A percentile compares a stretch with the other conserved stretches of the same genome.
Evolutionary conservation across 805 yeast species (phyloP).

Genomic region (Yarrowia bubula): DNA sequence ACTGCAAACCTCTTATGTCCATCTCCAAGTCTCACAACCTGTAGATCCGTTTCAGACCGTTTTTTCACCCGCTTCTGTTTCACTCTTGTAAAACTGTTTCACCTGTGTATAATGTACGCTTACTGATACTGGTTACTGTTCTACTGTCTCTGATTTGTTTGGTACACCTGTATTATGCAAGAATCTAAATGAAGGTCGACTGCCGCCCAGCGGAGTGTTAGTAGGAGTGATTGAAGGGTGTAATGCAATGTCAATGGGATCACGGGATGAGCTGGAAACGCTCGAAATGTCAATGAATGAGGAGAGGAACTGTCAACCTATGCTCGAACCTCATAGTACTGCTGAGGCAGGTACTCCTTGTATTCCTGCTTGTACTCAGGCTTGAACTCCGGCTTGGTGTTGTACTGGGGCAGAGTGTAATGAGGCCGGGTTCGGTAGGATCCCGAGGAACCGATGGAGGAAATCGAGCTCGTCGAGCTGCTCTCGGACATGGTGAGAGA

Average conservation of each 20-base stretch:
- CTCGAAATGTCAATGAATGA: not conserved
- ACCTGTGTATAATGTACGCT: too few species aligned
- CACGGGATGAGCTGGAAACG: not conserved
- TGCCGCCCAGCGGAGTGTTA: conserved; percentile 27
- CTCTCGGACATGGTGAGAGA: conserved; percentile 25
- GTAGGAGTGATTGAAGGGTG: conserved; percentile 20
- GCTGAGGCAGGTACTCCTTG: not conserved
- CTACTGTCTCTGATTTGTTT: not conserved
- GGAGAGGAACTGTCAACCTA: not conserved
- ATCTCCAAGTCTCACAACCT: too few species aligned
- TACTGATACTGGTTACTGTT: not conserved
- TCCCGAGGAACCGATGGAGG: conserved; percentile 8
- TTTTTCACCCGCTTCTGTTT: too few species aligned
- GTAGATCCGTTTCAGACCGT: too few species aligned
- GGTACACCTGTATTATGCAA: conserved; percentile 24
- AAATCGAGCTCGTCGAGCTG: conserved; percentile 13
- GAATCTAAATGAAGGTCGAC: conserved; percentile 25
- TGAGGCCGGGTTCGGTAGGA: conserved; percentile 23
- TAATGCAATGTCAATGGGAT: not conserved
- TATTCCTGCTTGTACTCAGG: not conserved
- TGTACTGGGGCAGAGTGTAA: conserved; percentile 21
- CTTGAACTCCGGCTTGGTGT: conserved; percentile 9
- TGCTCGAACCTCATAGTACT: conserved; percentile 19
- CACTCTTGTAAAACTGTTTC: too few species aligned
- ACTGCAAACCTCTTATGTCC: too few species aligned